These are phyloP conservation scores for Chaetoceros muelleri DNA, from an alignment of 108 stramenopile genomes.

Conservation along the genomic window DNA sequence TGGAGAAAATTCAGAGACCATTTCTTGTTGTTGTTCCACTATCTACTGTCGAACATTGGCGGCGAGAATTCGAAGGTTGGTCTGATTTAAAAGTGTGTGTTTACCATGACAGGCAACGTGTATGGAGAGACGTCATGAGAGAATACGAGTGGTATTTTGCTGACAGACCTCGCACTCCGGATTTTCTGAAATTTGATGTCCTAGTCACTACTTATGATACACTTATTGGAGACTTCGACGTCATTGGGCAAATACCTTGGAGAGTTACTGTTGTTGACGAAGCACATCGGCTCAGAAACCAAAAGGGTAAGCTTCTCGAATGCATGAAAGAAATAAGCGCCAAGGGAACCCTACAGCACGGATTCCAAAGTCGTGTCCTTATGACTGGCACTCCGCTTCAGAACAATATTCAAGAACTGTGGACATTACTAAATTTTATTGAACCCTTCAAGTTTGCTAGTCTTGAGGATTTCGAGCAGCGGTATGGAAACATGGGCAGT, in stretches of 20 bases:
- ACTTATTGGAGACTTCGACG: constrained; percentile 80
- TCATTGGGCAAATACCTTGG: constrained; percentile 84
- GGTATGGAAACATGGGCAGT: constrained; percentile 89
- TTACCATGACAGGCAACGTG: constrained; percentile 90
- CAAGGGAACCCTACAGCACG: constrained; percentile 72
- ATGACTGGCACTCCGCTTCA: constrained; percentile 99
- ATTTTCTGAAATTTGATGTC: constrained; percentile 92
- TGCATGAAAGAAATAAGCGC: constrained; percentile 90
- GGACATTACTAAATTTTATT: constrained; percentile 96
- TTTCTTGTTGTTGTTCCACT: constrained; percentile 95
- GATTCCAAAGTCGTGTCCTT: constrained; percentile 89
- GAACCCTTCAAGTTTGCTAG: constrained; percentile 89
- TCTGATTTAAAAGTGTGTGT: constrained; percentile 93
- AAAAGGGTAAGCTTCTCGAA: constrained; percentile 88
- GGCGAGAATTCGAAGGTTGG: constrained; percentile 95
- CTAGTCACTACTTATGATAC: constrained; percentile 93
- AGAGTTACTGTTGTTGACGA: constrained; percentile 93
- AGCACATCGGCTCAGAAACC: constrained; percentile 92
- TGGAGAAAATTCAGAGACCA: constrained; percentile 87
- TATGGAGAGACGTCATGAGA: constrained; percentile 93
- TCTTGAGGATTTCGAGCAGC: constrained; percentile 78
- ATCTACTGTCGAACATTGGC: constrained; percentile 97
- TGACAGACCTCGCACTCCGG: constrained; percentile 92
- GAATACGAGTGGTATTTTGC: constrained; percentile 97
- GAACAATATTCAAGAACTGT: constrained; percentile 93